A percentile compares a stretch with the other conserved stretches of the same genome.
phyloP scores from a whole-genome alignment of 257 asterid species.

The Petrea volubilis region DNA sequence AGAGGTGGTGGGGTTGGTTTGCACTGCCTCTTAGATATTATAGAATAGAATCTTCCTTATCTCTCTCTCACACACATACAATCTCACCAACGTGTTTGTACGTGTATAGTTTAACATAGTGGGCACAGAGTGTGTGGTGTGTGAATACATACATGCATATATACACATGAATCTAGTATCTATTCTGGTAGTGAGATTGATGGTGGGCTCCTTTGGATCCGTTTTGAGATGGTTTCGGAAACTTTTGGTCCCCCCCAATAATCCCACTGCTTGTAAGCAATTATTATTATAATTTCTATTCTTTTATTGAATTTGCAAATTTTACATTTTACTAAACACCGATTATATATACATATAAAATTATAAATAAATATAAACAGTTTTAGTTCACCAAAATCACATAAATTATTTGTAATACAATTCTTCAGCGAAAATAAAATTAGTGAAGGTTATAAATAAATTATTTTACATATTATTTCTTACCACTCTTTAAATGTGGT shows the following conservation, averaged over 20 bases:
- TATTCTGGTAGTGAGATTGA: not conserved
- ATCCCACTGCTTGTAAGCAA: not conserved
- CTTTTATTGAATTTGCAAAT: not conserved
- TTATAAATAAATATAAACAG: no score
- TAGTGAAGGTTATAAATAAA: no score
- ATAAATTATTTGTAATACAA: no score
- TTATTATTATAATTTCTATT: no score
- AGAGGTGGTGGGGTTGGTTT: conserved; percentile 46
- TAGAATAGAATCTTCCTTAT: conserved; percentile 69
- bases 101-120: not conserved
- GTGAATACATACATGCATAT: not conserved
- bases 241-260: not conserved
- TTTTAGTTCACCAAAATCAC: no score
- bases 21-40: conserved; percentile 35
- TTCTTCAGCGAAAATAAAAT: no score
- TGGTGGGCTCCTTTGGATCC: conserved; percentile 26
- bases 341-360: no score
- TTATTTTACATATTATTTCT: no score
- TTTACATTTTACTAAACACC: not conserved
- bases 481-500: no score
- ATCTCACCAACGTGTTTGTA: not conserved
- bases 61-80: conserved; percentile 19
- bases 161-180: not conserved
- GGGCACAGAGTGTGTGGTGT: not conserved
- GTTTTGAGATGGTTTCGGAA: conserved; percentile 8